These are phyloP conservation scores for Apiosordaria backusii DNA, from an alignment of 495 filamentous ascomycete species.

Conservation along the genomic window DNA sequence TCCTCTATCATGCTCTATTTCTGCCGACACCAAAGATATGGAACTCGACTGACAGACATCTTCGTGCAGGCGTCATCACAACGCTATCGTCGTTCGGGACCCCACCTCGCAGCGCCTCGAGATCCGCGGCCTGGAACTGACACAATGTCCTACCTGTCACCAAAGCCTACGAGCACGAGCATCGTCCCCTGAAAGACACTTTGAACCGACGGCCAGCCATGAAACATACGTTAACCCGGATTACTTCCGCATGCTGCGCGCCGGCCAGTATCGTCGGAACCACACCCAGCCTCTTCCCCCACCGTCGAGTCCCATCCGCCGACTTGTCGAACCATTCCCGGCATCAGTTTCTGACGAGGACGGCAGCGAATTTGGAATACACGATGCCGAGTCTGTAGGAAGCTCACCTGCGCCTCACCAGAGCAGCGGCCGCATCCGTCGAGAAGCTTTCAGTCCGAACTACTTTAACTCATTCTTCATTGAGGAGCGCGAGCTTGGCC, in stretches of 20 bases:
- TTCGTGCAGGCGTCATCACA: slow-evolving; percentile 72
- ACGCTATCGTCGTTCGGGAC: slow-evolving; percentile 89
- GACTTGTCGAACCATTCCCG: slow-evolving; percentile 41
- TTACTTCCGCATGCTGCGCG: slow-evolving; percentile 90
- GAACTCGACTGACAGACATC: not conserved
- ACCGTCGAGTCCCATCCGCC: slow-evolving; percentile 48
- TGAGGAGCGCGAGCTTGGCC: slow-evolving; percentile 77
- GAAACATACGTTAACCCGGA: slow-evolving; percentile 78
- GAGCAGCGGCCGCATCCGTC: slow-evolving; percentile 65
- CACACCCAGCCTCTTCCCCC: slow-evolving; percentile 28
- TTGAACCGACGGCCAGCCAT: slow-evolving; percentile 34
- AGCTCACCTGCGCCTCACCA: slow-evolving; percentile 48
- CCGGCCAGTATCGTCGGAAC: slow-evolving; percentile 30
- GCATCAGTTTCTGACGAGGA: slow-evolving; percentile 31
- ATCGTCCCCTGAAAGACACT: slow-evolving; percentile 47
- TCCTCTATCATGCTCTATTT: not conserved
- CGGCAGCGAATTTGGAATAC: slow-evolving; percentile 21
- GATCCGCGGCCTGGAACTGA: slow-evolving; percentile 61
- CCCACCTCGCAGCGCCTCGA: slow-evolving; percentile 78
- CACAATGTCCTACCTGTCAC: slow-evolving; percentile 85
- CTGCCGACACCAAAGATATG: not conserved
- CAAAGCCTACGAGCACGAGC: slow-evolving; percentile 61
- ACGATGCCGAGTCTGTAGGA: slow-evolving; percentile 51
- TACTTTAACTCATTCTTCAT: slow-evolving; percentile 93
- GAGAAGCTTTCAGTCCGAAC: slow-evolving; percentile 79